A percentile compares a stretch with the other conserved stretches of the same genome.
phyloP scores from a whole-genome alignment of 345 rosid genomes.

The Syzygium oleosum region DNA sequence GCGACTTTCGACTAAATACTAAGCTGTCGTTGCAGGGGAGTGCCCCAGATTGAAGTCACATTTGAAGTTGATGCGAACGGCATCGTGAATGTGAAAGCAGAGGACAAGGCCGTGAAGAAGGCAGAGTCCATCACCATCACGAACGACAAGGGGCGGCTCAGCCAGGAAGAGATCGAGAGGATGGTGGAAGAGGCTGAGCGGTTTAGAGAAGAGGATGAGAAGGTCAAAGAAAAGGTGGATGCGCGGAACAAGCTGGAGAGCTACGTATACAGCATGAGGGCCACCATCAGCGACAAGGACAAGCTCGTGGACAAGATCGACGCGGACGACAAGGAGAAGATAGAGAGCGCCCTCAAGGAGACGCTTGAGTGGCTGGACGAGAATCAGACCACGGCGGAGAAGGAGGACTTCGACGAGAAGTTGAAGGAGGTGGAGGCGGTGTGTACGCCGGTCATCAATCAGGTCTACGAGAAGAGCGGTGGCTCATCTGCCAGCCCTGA shows the following conservation, averaged over 20 bases:
- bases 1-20: background rate
- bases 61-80: slow-evolving; percentile 48
- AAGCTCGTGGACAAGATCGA: slow-evolving; percentile 36
- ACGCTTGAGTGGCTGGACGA: slow-evolving; percentile 53
- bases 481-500: slow-evolving; percentile 10
- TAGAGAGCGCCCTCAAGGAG: slow-evolving; percentile 30
- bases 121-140: slow-evolving; percentile 38
- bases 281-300: slow-evolving; percentile 24
- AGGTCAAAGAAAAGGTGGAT: slow-evolving; percentile 36
- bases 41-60: slow-evolving; percentile 91
- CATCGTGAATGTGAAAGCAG: slow-evolving; percentile 40
- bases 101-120: slow-evolving; percentile 45
- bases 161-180: slow-evolving; percentile 45
- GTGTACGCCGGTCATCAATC: slow-evolving; percentile 39
- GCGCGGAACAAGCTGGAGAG: slow-evolving; percentile 48
- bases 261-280: slow-evolving; percentile 41
- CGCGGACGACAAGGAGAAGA: slow-evolving; percentile 40
- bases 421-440: slow-evolving; percentile 45
- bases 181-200: slow-evolving; percentile 56
- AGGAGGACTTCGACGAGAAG: slow-evolving; percentile 48
- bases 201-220: slow-evolving; percentile 43
- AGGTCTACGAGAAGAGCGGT: slow-evolving; percentile 34
- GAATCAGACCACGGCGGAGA: slow-evolving; percentile 34
- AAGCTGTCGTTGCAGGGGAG: slow-evolving; percentile 55
- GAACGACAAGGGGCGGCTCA: slow-evolving; percentile 41